Evolutionary conservation across 768 basidiomycete species (phyloP).

Genomic region (Cantharellus anzutake): DNA sequence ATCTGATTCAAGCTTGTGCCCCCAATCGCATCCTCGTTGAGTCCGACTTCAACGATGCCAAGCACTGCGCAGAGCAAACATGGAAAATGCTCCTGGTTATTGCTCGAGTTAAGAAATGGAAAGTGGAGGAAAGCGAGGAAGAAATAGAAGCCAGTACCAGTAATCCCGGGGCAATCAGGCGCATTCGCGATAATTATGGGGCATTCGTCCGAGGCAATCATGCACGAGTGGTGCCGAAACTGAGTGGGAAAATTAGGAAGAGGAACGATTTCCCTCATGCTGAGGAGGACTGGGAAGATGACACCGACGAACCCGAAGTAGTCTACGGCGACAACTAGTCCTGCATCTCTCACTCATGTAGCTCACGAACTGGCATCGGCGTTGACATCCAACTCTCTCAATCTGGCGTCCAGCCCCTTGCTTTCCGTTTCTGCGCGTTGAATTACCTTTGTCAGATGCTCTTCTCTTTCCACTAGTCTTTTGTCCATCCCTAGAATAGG

Average conservation of each 20-base stretch:
- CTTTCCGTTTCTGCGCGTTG: not conserved
- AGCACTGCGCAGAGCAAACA: slow-evolving; percentile 35
- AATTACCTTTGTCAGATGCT: not conserved
- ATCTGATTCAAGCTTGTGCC: slow-evolving; percentile 45
- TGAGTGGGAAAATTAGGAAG: not conserved
- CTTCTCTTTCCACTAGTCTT: not conserved
- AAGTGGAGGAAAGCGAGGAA: slow-evolving; percentile 31
- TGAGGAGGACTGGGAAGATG: not conserved
- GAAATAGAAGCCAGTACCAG: slow-evolving; percentile 10
- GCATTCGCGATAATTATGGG: slow-evolving; percentile 54
- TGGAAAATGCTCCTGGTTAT: slow-evolving; percentile 63
- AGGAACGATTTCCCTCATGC: not conserved
- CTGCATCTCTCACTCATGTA: no score
- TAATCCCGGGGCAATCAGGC: slow-evolving; percentile 43
- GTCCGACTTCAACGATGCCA: slow-evolving; percentile 63
- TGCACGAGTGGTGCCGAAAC: not conserved
- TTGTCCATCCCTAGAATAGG: slow-evolving; percentile 1
- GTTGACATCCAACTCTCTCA: not conserved
- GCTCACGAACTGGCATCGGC: no score
- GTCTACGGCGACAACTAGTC: not conserved
- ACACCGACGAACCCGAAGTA: not conserved
- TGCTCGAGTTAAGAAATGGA: slow-evolving; percentile 62
- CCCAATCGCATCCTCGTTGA: slow-evolving; percentile 62
- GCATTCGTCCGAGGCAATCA: slow-evolving; percentile 36
- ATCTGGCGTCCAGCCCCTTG: not conserved